phyloP scores from a whole-genome alignment of 306 rosid genomes.

The Prinsepia uniflora region DNA sequence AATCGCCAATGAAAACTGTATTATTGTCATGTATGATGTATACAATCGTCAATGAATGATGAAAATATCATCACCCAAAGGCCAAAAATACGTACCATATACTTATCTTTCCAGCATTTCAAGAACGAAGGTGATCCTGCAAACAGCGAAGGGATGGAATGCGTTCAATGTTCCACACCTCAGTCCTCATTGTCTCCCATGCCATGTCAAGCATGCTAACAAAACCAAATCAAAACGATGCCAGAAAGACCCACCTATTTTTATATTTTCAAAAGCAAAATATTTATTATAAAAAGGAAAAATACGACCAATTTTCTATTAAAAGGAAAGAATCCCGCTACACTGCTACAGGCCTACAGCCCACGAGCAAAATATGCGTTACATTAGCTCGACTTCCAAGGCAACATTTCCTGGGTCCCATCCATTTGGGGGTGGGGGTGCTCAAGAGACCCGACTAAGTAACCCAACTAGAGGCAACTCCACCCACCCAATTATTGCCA shows the following conservation, averaged over 20 bases:
- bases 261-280: not conserved
- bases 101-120: not conserved
- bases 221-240: not conserved
- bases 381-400: not conserved
- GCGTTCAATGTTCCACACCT: not conserved
- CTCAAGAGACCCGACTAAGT: not conserved
- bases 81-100: no score
- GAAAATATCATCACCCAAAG: no score
- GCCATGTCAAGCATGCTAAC: not conserved
- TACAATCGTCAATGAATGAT: no score
- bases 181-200: not conserved
- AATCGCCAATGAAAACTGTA: no score
- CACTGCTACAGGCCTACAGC: not conserved
- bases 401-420: not conserved
- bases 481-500: slow-evolving; percentile 29
- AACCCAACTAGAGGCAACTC: slow-evolving; percentile 3
- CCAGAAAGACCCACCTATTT: not conserved
- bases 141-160: not conserved
- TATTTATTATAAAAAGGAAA: no score
- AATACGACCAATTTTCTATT: not conserved
- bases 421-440: slow-evolving; percentile 27
- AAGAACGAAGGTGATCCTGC: not conserved
- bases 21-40: no score
- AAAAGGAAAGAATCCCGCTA: not conserved
- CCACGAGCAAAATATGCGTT: slow-evolving; percentile 3